Evolutionary conservation across 2,329 filamentous ascomycete species (phyloP), one percentile per base, ranked within the genome.

Genomic region (Madurella mycetomatis): DNA sequence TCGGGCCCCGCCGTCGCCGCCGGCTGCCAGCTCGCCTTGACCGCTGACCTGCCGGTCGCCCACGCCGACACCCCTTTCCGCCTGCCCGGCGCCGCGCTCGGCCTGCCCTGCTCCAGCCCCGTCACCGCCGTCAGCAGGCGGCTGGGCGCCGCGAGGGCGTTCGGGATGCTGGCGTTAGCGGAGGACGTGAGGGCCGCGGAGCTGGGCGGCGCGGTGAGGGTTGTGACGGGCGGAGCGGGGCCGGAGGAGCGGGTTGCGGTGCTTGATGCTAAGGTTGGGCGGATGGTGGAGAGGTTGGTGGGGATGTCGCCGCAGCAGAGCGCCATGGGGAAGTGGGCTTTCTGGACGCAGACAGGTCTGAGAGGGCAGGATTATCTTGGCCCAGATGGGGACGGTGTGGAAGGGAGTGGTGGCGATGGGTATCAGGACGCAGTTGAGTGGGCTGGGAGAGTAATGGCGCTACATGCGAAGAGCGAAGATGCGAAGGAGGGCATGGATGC

Each of bases 261-360:
- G 41, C 18, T 58, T 32, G 56, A 58, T 43, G 8, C 17, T 16
- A 50, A 56, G 41, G 47, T 58, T 41, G 12, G 2, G 39, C 11
- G 50, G 1, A 62, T 64, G 16, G 66, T 70, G 8, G 57, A 47
- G 7, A 58, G 61, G 42, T 54, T 69, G 17, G 60, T 62, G 9
- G 47, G 51, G 12, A 60, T 58, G 53, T 52, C 66, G 3, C 67
- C 60, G 8, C 67, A 68, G 58, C 60, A 65, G 13, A 66, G 64
- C 55, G 67, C 68, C 4, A 53, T 70, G 44, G 68, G 65, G 2
- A 71, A 71, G 60, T 71, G 69, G 68, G 67, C 67, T 0, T 70
- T 63, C 48, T 70, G 67, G 68, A 65, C 67, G 7, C 68, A 70
- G 60, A 42, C 62, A n/a, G 58, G 60, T 1, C 51, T 68, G 25